Base-by-base conservation (phyloP, 164 flowering plant species). In the Aristolochia californica region DNA sequence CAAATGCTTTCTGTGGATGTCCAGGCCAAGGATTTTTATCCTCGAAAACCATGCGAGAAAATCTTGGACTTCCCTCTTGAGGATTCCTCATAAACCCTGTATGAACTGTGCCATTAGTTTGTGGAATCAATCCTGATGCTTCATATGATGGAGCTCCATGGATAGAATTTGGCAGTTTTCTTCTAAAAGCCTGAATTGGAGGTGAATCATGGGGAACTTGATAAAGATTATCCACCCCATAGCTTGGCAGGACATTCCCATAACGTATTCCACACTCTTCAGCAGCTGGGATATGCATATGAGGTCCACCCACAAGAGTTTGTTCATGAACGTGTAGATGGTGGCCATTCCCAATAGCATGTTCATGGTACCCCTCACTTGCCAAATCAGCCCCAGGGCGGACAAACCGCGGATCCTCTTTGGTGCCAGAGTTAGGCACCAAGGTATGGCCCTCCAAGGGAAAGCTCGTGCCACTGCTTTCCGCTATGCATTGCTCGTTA, bases 121-220 rank as follows among this genome's bases (percentile, higher is more conserved):
- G 82, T 51, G 72, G 83, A 28, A 71, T 50, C 28, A 77, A 48
- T 71, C 48, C 62, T 23, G 83, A 71, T 44, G 76, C 64, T 63
- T 91, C 97, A 72, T 77, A 77, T 60, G 80, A 53, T 9, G 84
- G 80, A 67, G 74, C 67, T 53, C 72, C 79, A 55, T 66, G 83
- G 45, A 75, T 18, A 17, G 84, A 80, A 63, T 68, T 71, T 68
- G 72, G 89, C 66, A 64, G 64, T 65, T 85, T 85, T 70, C 82
- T 78, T 87, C 88, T 77, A 7, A 77, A 21, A 43, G 79, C 53
- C 50, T 76, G 84, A 43, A 74, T 70, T 57, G 79, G 78, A 5
- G 65, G 59, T 56, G 75, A 80, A 17, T 78, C 87, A 59, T 74
- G 89, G 24, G 83, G 55, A 11, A 58, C 66, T 55, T 79, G 86